Evolutionary conservation across 768 basidiomycete species (phyloP), one percentile per base, ranked within the genome.

Genomic region (Mycena sanguinolenta): DNA sequence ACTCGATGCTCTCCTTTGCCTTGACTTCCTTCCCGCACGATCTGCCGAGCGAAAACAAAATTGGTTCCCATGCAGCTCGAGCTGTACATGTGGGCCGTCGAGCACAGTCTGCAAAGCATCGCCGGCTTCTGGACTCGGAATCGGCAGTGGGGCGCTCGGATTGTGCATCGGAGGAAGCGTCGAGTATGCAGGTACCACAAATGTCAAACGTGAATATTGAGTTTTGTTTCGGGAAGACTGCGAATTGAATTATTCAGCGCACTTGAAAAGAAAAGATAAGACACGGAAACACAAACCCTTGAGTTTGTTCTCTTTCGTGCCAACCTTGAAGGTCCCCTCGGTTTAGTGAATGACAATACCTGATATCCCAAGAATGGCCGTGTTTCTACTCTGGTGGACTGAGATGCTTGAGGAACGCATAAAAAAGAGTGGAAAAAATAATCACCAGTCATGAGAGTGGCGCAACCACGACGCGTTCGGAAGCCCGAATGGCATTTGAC

Each of bases 291-390:
- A 69, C 78, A n/a, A 69, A 94, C 95, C 80, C 82, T 97, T 96
- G 39, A 93, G 77, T 65, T 87, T 82, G 74, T 95, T 85, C 50
- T 87, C 82, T 60, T 79, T 82, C 2, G 95, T 97, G 32, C 97
- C 86, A 59, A 97, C 82, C 76, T 91, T 93, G 85, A 97, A 96
- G 0, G 91, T 90, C 65, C 95, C 95, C 76, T 95, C 94, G 1
- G 95, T 95, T 79, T 98, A 96, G 76, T 94, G 92, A 4, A 96
- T 85, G 44, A 97, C 90, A 62, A 97, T 95, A 3, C 96, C 96
- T 1, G 89, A 87, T 4, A 92, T 76, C 0, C 92, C 91, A 13
- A 96, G 84, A 0, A 96, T 84, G 67, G 89, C 90, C 0, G 92
- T 86, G 75, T 96, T 96, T 76, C 91, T 93, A 70, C 91, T 92